Evolutionary conservation across 2,329 filamentous ascomycete genomes (phyloP).

Genomic region (Cytospora paraplurivora): DNA sequence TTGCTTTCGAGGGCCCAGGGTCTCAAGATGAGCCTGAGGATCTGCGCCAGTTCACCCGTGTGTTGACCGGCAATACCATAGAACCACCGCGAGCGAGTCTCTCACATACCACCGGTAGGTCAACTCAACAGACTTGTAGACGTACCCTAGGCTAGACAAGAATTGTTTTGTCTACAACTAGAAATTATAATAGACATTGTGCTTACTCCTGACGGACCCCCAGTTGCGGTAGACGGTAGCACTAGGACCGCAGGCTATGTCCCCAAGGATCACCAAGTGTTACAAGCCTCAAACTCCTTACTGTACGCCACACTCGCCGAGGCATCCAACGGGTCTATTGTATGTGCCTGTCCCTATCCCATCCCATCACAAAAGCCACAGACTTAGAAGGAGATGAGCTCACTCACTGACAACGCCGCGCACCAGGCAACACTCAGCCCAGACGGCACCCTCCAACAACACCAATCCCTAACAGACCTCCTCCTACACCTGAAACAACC

Average conservation of each 20-base stretch:
- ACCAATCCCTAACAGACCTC: conserved; percentile 23
- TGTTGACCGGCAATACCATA: conserved; percentile 44
- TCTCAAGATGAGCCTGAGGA: conserved; percentile 47
- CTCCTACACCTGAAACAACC: too few relatives aligned
- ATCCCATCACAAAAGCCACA: neutral
- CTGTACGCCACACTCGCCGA: conserved; percentile 31
- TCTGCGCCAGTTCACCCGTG: conserved; percentile 45
- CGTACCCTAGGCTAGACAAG: too few relatives aligned
- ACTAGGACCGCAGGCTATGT: conserved; percentile 29
- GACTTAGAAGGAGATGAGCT: neutral
- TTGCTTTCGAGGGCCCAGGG: conserved; percentile 41
- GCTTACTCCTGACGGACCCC: neutral
- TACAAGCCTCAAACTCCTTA: conserved; percentile 7
- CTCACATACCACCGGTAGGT: conserved; percentile 51
- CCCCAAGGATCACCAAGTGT: conserved; percentile 24
- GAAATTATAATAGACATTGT: neutral
- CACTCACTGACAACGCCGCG: neutral
- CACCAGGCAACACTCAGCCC: conserved; percentile 14
- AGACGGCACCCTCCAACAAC: conserved; percentile 35
- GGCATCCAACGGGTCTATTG: conserved; percentile 36
- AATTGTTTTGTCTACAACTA: neutral
- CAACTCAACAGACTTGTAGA: neutral
- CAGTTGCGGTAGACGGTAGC: conserved; percentile 3
- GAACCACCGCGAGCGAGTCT: conserved; percentile 40
- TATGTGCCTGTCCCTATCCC: conserved; percentile 31